Conservation (phyloP, 2,329 filamentous ascomycete species). For the Emergomyces orientalis region DNA sequence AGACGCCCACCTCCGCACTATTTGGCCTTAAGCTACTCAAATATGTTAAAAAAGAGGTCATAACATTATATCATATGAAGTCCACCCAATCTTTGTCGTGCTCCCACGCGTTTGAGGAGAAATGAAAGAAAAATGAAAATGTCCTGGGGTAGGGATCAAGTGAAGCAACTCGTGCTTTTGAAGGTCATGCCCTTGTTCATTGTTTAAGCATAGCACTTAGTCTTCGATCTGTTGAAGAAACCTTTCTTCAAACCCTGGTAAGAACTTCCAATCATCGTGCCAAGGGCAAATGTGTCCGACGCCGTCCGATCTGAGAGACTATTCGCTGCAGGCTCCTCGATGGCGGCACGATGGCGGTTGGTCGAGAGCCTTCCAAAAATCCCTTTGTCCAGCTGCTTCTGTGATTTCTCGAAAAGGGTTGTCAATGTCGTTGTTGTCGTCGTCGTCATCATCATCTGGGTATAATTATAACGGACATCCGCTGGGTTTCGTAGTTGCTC, state of each 20-base stretch:
- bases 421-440: not conserved
- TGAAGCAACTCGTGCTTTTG: not conserved
- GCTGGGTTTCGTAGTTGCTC: not conserved
- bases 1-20: not conserved
- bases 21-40: no score
- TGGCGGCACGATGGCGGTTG: not conserved
- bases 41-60: not conserved
- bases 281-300: not conserved
- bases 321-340: not conserved
- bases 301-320: not conserved
- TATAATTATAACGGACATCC: not conserved
- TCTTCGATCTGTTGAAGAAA: not conserved
- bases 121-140: not conserved
- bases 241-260: slow-evolving; percentile 3
- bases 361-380: not conserved
- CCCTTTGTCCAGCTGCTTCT: not conserved
- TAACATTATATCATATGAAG: not conserved
- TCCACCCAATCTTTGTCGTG: not conserved
- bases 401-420: not conserved
- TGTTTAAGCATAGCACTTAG: not conserved
- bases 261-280: not conserved
- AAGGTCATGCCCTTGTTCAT: not conserved
- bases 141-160: not conserved
- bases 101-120: not conserved
- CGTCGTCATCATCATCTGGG: not conserved